A percentile compares a stretch with the other conserved stretches of the same genome.
Conservation (phyloP, 257 asterid genomes). For the Nicotiana otophora region DNA sequence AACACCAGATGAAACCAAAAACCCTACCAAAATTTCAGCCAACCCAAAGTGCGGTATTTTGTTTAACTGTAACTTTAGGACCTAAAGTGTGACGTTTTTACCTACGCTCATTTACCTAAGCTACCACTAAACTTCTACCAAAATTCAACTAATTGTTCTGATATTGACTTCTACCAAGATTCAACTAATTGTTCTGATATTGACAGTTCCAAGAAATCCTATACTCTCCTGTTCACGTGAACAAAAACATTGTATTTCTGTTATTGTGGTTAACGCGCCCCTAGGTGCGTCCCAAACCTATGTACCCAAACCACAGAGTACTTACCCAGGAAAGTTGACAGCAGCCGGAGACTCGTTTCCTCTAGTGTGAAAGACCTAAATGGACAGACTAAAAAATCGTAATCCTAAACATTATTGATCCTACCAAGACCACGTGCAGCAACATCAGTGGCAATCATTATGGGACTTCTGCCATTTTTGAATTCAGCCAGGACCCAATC, state of each 20-base stretch:
- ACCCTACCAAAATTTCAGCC: not conserved
- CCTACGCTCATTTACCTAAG: not conserved
- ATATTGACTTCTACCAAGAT: not conserved
- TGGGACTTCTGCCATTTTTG: slow-evolving; percentile 76
- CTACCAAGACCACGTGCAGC: slow-evolving; percentile 99
- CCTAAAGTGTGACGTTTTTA: not conserved
- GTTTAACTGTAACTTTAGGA: not conserved
- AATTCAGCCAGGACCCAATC: slow-evolving; percentile 92
- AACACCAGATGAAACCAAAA: slow-evolving; percentile 1
- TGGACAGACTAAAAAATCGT: slow-evolving; percentile 41
- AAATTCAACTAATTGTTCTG: not conserved
- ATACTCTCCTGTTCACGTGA: not conserved
- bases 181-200: not conserved
- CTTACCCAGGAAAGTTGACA: slow-evolving; percentile 55
- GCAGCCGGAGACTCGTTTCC: slow-evolving; percentile 80
- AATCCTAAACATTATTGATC: slow-evolving; percentile 53
- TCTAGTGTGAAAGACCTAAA: slow-evolving; percentile 29
- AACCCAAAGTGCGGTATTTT: not conserved
- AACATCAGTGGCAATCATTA: slow-evolving; percentile 97
- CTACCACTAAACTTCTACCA: not conserved
- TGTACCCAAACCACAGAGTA: slow-evolving; percentile 76
- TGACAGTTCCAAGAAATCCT: not conserved
- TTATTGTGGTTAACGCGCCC: slow-evolving; percentile 6
- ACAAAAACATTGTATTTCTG: not conserved
- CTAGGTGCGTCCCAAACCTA: slow-evolving; percentile 23